Base-by-base conservation (phyloP, 1,284 basidiomycete genomes). In the Ceratobasidium theobromae region DNA sequence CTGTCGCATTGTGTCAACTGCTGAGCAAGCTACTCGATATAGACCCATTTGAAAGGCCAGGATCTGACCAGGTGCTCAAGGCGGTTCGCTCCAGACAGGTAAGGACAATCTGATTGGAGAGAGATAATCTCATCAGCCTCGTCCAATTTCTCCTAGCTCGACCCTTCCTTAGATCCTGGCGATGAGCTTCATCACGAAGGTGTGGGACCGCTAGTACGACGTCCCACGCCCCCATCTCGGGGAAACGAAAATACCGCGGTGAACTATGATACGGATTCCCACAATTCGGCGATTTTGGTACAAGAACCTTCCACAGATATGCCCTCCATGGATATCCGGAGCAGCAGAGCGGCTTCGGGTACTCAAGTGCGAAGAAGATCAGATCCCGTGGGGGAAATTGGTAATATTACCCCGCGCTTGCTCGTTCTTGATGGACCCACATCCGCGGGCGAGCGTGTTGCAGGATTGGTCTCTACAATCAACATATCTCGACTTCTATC, bases 11-110 rank as follows among this genome's bases (percentile, higher is more conserved):
- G 21, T 49, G 66, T 27, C 60, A 53, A 33, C 43, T 69, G 48
- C 65, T 69, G 14, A 65, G 66, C 57, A 69, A 58, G 54, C 65
- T 69, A n/a, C 51, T 69, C 41, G 49, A 52, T 11, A 38, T 41
- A 16, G 52, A 66, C 16, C 68, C 68, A 1, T 41, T 40, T 16
- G 49, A 53, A 32, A 14, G 68, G 41, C 68, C 68, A 5, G 52
- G 65, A 11, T 69, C 54, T 27, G 54, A 48, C 55, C 68, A 67
- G 28, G 68, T 69, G 9, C 51, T 69, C 23, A 54, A 53, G 21
- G 65, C 65, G 0, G 64, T 69, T 46, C 54, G 48, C 18, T 49
- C 65, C 11, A 41, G 65, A 27, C 66, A 69, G 40, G 68, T 69
- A 30, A 55, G 46, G n/a, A n/a, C n/a, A 14, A 35, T 30, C 9